Conservation (phyloP, 352 stramenopile species). For the Saprolegnia parasitica region DNA sequence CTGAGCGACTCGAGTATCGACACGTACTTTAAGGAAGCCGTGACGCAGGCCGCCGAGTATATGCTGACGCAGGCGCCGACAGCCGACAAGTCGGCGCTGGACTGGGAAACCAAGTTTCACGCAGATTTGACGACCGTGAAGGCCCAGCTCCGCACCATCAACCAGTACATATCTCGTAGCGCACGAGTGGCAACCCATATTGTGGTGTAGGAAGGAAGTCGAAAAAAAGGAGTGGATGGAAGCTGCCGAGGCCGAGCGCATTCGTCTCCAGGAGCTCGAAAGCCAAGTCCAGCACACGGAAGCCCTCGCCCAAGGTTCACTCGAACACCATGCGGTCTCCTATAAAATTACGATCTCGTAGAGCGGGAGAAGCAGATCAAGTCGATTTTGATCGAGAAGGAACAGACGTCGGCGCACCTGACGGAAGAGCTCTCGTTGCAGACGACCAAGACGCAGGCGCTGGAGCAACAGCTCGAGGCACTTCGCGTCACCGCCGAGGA, state of each 20-base stretch:
- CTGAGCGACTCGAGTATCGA: constrained; percentile 64
- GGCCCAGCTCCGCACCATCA: constrained; percentile 16
- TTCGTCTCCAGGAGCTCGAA: constrained; percentile 8
- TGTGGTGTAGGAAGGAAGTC: constrained; percentile 19
- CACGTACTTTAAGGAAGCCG: constrained; percentile 44
- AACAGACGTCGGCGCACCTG: constrained; percentile 22
- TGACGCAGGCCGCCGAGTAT: constrained; percentile 55
- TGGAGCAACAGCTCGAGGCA: constrained; percentile 18
- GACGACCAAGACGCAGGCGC: constrained; percentile 15
- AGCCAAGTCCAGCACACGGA: constrained; percentile 18
- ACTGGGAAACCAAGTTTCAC: constrained; percentile 51
- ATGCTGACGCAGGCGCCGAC: constrained; percentile 46
- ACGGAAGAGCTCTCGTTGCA: constrained; percentile 16
- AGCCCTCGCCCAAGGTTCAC: constrained; percentile 8
- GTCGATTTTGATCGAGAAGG: constrained; percentile 25
- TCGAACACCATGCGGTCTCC: not conserved
- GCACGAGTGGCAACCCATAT: no score
- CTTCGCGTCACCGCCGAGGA: not conserved
- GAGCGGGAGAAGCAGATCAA: constrained; percentile 22
- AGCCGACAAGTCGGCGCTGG: constrained; percentile 45
- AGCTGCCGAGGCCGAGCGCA: constrained; percentile 18
- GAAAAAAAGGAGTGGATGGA: constrained; percentile 21
- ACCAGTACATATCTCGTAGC: constrained; percentile 22
- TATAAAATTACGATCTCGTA: not conserved
- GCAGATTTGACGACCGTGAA: constrained; percentile 38